Evolutionary conservation across 352 stramenopile species (phyloP), one percentile per base, ranked within the genome.

Genomic region (Phytophthora sp.): DNA sequence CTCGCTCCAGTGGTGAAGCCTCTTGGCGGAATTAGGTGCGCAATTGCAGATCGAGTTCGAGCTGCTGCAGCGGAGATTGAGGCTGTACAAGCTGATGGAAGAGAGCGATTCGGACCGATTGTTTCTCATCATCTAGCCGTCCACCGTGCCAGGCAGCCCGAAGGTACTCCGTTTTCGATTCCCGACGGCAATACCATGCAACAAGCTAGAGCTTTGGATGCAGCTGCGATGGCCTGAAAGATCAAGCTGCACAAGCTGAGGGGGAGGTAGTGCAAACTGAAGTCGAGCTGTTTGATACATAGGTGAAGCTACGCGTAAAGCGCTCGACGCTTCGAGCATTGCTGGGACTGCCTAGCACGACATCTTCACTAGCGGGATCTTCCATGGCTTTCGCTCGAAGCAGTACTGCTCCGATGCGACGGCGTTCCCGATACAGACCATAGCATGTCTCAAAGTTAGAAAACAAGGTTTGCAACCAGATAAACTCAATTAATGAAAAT

Each of bases 381-480:
- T 26, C 53, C 46, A 51, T 42, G 23, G 36, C n/a, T 65, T 56
- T 26, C 55, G 39, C 39, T 30, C 3, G 18, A 63, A 2, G 55
- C 13, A 45, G 47, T 63, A 27, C 46, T 52, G 16, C 55, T 18
- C 0, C 13, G 47, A 21, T 9, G 41, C 30, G n/a, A 3, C 31
- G 36, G 54, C 36, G 16, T 65, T 23, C 45, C 23, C 3, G 44
- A 49, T 23, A 31, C 33, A 24, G 33, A 51, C n/a, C 45, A 57
- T 21, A 56, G 4, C 30, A 33, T 36, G 23, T 21, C 20, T 11
- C 20, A 15, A 27, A 15, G 18, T n/a, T 18, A 49, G 29, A 33
- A 33, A 33, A 9, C 29, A 33, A 33, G 29, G 9, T 33, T 33
- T 33, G 29, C 29, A 33, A 33, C 29, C 29, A 33, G 29, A 9